Base-by-base conservation (phyloP, 306 rosid genomes). In the Styphnolobium japonicum region DNA sequence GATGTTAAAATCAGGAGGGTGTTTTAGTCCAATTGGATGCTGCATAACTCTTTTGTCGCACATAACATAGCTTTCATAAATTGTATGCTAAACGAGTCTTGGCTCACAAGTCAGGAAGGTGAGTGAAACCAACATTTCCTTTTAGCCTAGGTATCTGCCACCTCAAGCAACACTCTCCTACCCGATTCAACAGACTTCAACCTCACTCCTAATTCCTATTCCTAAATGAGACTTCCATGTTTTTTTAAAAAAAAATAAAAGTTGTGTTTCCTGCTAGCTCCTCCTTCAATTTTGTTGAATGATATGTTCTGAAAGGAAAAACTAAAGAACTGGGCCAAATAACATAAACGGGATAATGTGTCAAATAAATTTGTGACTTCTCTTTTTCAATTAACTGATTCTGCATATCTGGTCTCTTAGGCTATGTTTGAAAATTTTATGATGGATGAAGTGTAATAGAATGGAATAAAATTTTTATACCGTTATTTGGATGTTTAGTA, bases 161-260 rank as follows among this genome's bases (percentile, higher is more conserved):
- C 61, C 83, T 83, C 87, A 94, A 94, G 98, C 96, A 89, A 90
- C 42, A 67, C 77, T 56, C 88, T 85, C 92, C 85, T 85, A 82
- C 83, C 88, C 85, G 51, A 72, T 88, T 80, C 76, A 56, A 43
- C 61, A 85, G 64, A 67, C 93, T 91, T 91, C 77, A 81, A 84
- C 76, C 79, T 80, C 85, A 93, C 98, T 93, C 97, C 88, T 69
- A 67, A 58, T 67, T 92, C 86, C 91, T 36, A 58, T 67, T 92
- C 86, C 91, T 36, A 25, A 51, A 51, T 27, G 16, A 42, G 34
- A 22, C 56, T 39, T 31, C 15, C 16, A 55, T 74, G 15, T 15
- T 49, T 36, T 66, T 1, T 27, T 27, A 1, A 3, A 1, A 1
- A 1, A 27, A 6, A 37, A 23, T 4, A 48, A 37, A 52, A 37